Percentiles rank a stretch among this genome's conserved stretches.
These are phyloP conservation scores for Ailanthus altissimus DNA, from an alignment of 345 rosid species.

Conservation along the genomic window DNA sequence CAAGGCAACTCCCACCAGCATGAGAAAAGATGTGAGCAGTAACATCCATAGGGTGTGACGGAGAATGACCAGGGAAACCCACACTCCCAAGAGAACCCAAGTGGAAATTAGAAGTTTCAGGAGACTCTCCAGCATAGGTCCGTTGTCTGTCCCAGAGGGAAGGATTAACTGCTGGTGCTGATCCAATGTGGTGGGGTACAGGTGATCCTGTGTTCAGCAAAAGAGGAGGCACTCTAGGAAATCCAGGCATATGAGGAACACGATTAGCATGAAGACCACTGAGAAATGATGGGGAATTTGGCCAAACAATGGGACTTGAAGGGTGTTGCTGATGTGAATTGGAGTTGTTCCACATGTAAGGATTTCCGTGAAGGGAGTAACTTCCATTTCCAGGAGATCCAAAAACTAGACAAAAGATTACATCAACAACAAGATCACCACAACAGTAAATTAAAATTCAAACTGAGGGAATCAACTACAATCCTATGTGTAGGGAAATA, in stretches of 20 bases:
- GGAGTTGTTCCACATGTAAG: slow-evolving; percentile 63
- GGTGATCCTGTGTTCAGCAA: slow-evolving; percentile 60
- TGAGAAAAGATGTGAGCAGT: slow-evolving; percentile 60
- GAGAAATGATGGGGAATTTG: slow-evolving; percentile 73
- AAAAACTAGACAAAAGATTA: slow-evolving; percentile 41
- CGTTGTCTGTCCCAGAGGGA: slow-evolving; percentile 82
- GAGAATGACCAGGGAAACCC: slow-evolving; percentile 62
- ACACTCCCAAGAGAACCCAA: slow-evolving; percentile 68
- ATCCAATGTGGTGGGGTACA: slow-evolving; percentile 77
- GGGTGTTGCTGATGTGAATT: slow-evolving; percentile 67
- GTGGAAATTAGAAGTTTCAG: slow-evolving; percentile 70
- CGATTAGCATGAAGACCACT: slow-evolving; percentile 61
- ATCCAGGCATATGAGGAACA: slow-evolving; percentile 57
- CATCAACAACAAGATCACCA: slow-evolving; percentile 16
- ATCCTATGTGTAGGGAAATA: background rate
- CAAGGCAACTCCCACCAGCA: slow-evolving; percentile 56
- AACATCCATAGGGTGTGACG: slow-evolving; percentile 67
- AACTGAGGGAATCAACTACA: background rate
- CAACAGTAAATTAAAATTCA: background rate
- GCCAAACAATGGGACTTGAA: slow-evolving; percentile 73
- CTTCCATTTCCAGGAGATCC: slow-evolving; percentile 80
- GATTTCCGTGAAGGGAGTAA: slow-evolving; percentile 55
- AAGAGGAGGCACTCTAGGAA: slow-evolving; percentile 66
- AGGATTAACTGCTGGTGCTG: slow-evolving; percentile 74
- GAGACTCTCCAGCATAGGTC: slow-evolving; percentile 71